These are phyloP conservation scores for Fusarium devonianum DNA, from an alignment of 2,329 filamentous ascomycete genomes.

Conservation along the genomic window DNA sequence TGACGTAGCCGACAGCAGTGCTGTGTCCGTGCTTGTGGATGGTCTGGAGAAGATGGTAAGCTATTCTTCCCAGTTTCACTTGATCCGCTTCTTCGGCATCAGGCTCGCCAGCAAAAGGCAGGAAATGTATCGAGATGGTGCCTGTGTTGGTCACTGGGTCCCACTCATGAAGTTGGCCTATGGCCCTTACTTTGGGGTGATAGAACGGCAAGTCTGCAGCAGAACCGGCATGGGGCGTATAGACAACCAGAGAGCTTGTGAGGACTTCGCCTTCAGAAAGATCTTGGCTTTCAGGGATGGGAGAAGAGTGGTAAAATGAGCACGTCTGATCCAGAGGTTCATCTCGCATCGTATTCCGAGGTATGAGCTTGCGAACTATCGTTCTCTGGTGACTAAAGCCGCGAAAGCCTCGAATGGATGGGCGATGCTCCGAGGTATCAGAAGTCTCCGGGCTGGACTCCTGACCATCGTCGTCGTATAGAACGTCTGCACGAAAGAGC, in stretches of 20 bases:
- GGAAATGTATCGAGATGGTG: slow-evolving; percentile 66
- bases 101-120: slow-evolving; percentile 52
- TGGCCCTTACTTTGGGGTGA: slow-evolving; percentile 76
- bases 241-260: slow-evolving; percentile 64
- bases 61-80: slow-evolving; percentile 69
- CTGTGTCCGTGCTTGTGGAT: slow-evolving; percentile 79
- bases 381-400: slow-evolving; percentile 60
- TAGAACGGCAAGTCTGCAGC: slow-evolving; percentile 81
- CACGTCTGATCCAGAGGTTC: slow-evolving; percentile 82
- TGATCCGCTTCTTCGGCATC: slow-evolving; percentile 38
- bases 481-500: slow-evolving; percentile 80
- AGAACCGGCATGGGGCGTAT: slow-evolving; percentile 74
- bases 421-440: not conserved
- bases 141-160: slow-evolving; percentile 52
- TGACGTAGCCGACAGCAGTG: slow-evolving; percentile 71
- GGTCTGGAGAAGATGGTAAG: slow-evolving; percentile 70
- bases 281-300: slow-evolving; percentile 2
- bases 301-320: slow-evolving; percentile 64
- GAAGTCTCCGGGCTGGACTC: not conserved
- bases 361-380: slow-evolving; percentile 79
- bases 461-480: slow-evolving; percentile 51
- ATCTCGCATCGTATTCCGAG: slow-evolving; percentile 81
- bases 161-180: slow-evolving; percentile 80
- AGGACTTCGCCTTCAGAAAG: slow-evolving; percentile 36
- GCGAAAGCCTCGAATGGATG: slow-evolving; percentile 21